Percentiles rank a stretch among this genome's conserved stretches.
Evolutionary conservation across 371 early-diverging fungal genomes (phyloP).

Genomic region (Blakeslea trispora): DNA sequence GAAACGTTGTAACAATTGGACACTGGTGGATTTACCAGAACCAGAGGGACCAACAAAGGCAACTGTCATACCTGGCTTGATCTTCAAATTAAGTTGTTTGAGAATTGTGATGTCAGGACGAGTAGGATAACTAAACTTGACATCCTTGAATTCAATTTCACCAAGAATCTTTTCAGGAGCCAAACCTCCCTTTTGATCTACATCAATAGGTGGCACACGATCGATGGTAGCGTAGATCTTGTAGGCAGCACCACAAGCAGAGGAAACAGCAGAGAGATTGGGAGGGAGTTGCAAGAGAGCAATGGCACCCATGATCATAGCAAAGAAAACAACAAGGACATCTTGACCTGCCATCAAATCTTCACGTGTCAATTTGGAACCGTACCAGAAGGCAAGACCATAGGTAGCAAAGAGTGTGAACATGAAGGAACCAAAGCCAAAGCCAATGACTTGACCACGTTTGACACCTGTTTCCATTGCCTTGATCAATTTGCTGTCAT

Average conservation of each 20-base stretch:
- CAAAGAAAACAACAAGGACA: conserved; percentile 71
- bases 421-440: conserved; percentile 65
- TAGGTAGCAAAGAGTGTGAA: conserved; percentile 68
- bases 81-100: conserved; percentile 56
- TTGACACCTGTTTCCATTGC: conserved; percentile 61
- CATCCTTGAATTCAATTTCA: conserved; percentile 69
- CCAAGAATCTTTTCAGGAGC: conserved; percentile 55
- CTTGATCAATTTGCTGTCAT: conserved; percentile 52
- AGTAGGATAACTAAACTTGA: conserved; percentile 77
- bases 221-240: conserved; percentile 79
- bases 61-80: conserved; percentile 75
- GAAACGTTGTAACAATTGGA: conserved; percentile 89
- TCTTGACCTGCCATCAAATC: conserved; percentile 47
- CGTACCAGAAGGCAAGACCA: conserved; percentile 83
- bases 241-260: conserved; percentile 68
- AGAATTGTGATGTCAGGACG: conserved; percentile 75
- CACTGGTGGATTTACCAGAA: conserved; percentile 85
- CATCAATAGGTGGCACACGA: conserved; percentile 69
- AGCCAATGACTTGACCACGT: conserved; percentile 54
- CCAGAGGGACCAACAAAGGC: conserved; percentile 86
- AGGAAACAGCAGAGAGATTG: conserved; percentile 59
- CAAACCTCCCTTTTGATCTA: conserved; percentile 53
- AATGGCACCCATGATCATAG: conserved; percentile 68
- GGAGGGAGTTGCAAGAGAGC: conserved; percentile 56
- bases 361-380: conserved; percentile 56